phyloP scores from a whole-genome alignment of 768 basidiomycete species.

The Russula foetens region DNA sequence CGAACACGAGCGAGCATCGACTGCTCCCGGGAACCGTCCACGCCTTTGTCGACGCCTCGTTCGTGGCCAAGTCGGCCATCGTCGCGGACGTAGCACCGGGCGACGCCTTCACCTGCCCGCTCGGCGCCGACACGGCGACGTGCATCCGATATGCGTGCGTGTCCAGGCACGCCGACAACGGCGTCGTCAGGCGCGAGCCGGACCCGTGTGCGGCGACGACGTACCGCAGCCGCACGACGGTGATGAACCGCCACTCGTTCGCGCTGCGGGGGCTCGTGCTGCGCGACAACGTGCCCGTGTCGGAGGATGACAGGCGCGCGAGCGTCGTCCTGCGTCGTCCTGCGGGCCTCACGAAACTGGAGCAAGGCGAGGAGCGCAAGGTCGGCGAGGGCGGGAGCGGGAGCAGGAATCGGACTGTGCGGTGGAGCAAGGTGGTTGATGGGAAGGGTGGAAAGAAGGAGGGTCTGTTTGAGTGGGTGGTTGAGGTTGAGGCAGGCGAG shows the following conservation, averaged over 20 bases:
- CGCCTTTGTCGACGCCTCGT: slow-evolving; percentile 50
- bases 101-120: slow-evolving; percentile 47
- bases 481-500: slow-evolving; percentile 35
- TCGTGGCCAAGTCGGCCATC: slow-evolving; percentile 47
- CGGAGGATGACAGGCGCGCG: slow-evolving; percentile 31
- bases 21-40: slow-evolving; percentile 46
- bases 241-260: slow-evolving; percentile 42
- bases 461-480: slow-evolving; percentile 49
- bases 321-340: slow-evolving; percentile 42
- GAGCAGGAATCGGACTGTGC: slow-evolving; percentile 26
- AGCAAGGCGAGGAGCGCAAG: slow-evolving; percentile 32
- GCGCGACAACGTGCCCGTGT: slow-evolving; percentile 38
- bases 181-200: slow-evolving; percentile 20
- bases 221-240: slow-evolving; percentile 32
- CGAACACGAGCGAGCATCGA: slow-evolving; percentile 50
- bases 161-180: slow-evolving; percentile 28
- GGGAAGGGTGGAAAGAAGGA: slow-evolving; percentile 45
- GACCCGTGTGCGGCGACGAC: slow-evolving; percentile 38
- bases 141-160: slow-evolving; percentile 35
- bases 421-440: slow-evolving; percentile 32
- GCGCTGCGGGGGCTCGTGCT: slow-evolving; percentile 37
- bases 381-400: slow-evolving; percentile 16
- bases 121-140: slow-evolving; percentile 35
- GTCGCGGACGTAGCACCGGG: slow-evolving; percentile 38
- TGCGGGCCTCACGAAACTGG: slow-evolving; percentile 37